Base-by-base conservation (phyloP, 257 asterid species). In the Nyctanthes arbortristis region DNA sequence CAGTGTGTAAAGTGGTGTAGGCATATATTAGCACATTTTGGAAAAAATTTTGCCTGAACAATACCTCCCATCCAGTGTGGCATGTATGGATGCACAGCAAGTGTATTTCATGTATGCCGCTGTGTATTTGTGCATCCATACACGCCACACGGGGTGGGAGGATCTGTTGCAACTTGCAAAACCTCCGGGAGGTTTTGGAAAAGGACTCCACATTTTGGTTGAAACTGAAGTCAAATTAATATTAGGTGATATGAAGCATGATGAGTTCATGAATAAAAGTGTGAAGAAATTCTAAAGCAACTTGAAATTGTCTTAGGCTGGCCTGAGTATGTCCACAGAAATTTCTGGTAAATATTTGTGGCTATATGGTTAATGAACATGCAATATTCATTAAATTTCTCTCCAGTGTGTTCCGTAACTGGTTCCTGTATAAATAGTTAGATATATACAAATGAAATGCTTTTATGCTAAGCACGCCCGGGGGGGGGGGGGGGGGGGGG, bases 401-500 rank as follows among this genome's bases (percentile, higher is more conserved):
- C 13, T 1, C 24, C 59, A 60, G 61, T 34, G 30, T 43, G 27
- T 40, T 36, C 45, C 37, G 47, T 66, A n/a, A 13, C 18, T 13
- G 39, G 34, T 31, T 71, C 73, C 55, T 9, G 43, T 10, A 60
- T 39, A 30, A 29, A 18, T 65, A 65, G 33, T 33, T 63, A 52
- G 31, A 10, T 9, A n/a, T n/a, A 36, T 66, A 49, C 65, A 28
- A 32, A 31, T 70, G 45, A 72, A 27, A 55, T 18, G n/a, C 3
- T 39, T 33, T 31, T 13, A 28, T 54, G 47, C 55, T 52, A 14
- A 62, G 35, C 20, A 24, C n/a, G n/a, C n/a, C n/a, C n/a, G n/a
- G n/a, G n/a, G n/a, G n/a, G n/a, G n/a, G n/a, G n/a, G n/a, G n/a
- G n/a, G n/a, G n/a, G n/a, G n/a, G n/a, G n/a, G n/a, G n/a, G n/a